These are phyloP conservation scores for Solanum boliviense DNA, from an alignment of 257 asterid genomes.

Conservation along the genomic window DNA sequence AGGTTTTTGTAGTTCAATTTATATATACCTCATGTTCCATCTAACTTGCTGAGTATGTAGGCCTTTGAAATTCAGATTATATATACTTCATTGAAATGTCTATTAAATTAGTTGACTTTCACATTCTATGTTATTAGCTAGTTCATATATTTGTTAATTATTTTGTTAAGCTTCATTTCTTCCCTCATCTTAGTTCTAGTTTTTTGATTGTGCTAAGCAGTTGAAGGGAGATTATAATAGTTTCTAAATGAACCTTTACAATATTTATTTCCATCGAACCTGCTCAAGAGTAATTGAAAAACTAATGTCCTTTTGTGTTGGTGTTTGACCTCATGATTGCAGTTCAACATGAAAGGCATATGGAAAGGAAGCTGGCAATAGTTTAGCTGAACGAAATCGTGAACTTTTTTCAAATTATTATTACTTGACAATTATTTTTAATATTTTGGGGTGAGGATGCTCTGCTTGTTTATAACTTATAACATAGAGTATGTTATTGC, in stretches of 20 bases:
- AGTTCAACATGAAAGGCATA: constrained; percentile 17
- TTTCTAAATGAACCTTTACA: background rate
- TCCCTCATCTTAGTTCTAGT: no score
- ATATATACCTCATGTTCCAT: background rate
- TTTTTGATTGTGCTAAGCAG: background rate
- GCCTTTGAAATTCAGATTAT: background rate
- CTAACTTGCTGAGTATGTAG: background rate
- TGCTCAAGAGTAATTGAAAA: background rate
- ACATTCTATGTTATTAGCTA: background rate
- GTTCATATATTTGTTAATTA: background rate
- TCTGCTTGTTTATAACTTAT: no score
- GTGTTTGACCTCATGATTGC: constrained; percentile 19
- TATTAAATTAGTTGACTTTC: no score
- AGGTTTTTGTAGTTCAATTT: background rate
- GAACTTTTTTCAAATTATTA: constrained; percentile 14
- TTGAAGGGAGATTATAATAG: constrained; percentile 5
- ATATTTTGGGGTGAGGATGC: no score
- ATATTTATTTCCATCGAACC: background rate
- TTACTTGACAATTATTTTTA: background rate
- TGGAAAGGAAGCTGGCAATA: constrained; percentile 19
- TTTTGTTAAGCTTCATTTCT: no score
- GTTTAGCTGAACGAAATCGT: constrained; percentile 30
- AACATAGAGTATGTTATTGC: no score
- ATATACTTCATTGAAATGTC: no score
- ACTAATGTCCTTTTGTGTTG: background rate